These are phyloP conservation scores for Ophiostoma tasmaniense DNA, from an alignment of 2,329 filamentous ascomycete species.

Conservation along the genomic window DNA sequence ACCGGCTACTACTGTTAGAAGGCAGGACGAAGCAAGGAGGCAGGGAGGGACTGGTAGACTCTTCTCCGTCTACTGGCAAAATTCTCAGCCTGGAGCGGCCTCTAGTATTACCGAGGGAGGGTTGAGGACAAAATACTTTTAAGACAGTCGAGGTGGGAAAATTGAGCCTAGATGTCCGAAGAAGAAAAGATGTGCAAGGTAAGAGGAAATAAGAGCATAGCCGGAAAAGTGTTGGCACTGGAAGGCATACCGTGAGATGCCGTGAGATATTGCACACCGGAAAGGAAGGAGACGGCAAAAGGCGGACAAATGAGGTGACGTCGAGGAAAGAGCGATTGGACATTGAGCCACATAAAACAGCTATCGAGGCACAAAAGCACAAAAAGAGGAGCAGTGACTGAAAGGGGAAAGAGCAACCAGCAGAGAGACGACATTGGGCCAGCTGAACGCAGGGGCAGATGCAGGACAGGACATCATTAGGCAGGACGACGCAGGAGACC, in stretches of 20 bases:
- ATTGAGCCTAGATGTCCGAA: neutral
- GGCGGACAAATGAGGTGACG: neutral
- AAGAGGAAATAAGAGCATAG: constrained; percentile 1
- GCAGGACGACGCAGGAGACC: constrained; percentile 1
- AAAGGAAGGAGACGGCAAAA: neutral
- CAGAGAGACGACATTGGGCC: neutral
- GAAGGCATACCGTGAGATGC: neutral
- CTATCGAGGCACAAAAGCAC: neutral
- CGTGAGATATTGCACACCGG: neutral
- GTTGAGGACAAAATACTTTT: neutral
- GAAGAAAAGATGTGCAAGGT: constrained; percentile 1
- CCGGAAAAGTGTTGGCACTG: neutral
- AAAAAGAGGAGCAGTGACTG: neutral
- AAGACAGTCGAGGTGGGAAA: neutral
- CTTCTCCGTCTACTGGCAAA: neutral
- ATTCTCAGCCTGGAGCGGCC: neutral
- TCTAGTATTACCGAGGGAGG: neutral
- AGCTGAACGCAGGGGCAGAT: constrained; percentile 4
- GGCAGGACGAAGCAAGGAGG: constrained; percentile 8
- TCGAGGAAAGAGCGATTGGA: neutral
- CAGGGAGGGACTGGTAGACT: neutral
- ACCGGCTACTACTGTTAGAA: constrained; percentile 11
- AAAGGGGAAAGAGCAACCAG: constrained; percentile 12
- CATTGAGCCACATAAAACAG: neutral
- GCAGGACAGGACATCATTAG: neutral